phyloP scores from a whole-genome alignment of 345 rosid species.

The Bruguiera parviflora region DNA sequence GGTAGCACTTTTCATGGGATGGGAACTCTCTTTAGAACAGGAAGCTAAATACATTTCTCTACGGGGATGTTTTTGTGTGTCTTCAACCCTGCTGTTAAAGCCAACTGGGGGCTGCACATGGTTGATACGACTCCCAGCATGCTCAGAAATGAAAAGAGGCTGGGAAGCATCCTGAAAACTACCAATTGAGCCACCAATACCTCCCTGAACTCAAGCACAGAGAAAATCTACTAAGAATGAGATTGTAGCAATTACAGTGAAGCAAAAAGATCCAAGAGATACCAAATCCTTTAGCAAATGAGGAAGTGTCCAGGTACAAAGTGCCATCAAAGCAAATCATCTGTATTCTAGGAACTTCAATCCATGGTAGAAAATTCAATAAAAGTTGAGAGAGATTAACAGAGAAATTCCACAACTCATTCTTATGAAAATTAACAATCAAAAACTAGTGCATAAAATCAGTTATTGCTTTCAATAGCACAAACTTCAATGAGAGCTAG shows the following conservation, averaged over 20 bases:
- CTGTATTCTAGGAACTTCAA: no score
- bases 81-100: slow-evolving; percentile 26
- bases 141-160: slow-evolving; percentile 27
- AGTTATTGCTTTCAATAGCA: no score
- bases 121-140: slow-evolving; percentile 21
- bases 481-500: no score
- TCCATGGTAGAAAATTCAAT: no score
- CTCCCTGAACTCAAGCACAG: slow-evolving; percentile 34
- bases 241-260: neutral
- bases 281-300: neutral
- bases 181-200: slow-evolving; percentile 24
- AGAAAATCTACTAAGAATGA: neutral
- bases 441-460: no score
- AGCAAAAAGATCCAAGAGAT: neutral
- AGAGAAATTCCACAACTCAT: no score
- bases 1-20: slow-evolving; percentile 14
- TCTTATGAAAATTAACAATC: no score
- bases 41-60: slow-evolving; percentile 29
- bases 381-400: no score
- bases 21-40: slow-evolving; percentile 25
- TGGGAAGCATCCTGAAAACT: slow-evolving; percentile 20
- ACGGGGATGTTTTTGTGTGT: slow-evolving; percentile 23
- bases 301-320: neutral
- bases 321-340: neutral
- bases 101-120: slow-evolving; percentile 23